These are phyloP conservation scores for Penicillium aurantiogriseum DNA, from an alignment of 2,329 filamentous ascomycete genomes.

Conservation along the genomic window DNA sequence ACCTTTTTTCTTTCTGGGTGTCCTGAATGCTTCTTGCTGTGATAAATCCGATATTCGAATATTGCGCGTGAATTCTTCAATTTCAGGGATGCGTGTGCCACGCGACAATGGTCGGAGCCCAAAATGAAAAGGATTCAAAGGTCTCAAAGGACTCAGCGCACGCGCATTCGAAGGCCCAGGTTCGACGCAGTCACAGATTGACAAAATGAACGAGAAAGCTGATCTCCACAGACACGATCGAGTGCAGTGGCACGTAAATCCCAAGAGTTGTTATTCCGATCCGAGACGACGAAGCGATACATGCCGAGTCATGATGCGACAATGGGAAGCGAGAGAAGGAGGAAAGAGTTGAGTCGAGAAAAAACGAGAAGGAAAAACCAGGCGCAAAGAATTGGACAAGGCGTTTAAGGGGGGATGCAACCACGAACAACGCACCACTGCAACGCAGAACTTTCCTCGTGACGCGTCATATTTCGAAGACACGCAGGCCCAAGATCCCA, in stretches of 20 bases:
- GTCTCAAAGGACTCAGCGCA: too few species aligned
- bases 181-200: neutral
- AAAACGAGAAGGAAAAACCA: neutral
- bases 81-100: neutral
- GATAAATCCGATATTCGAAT: neutral
- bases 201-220: neutral
- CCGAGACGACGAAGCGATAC: neutral
- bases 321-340: neutral
- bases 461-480: slow-evolving; percentile 11
- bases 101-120: neutral
- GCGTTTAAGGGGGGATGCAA: slow-evolving; percentile 1
- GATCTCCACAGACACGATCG: neutral
- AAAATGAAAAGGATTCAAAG: neutral
- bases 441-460: neutral
- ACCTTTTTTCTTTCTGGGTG: neutral
- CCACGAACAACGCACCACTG: slow-evolving; percentile 9
- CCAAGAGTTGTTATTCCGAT: slow-evolving; percentile 8
- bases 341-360: neutral
- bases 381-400: neutral
- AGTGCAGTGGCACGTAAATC: neutral
- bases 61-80: neutral
- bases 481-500: slow-evolving; percentile 11
- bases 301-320: slow-evolving; percentile 17
- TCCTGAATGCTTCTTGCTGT: neutral
- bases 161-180: neutral